A percentile compares a stretch with the other conserved stretches of the same genome.
phyloP scores from a whole-genome alignment of 2,329 filamentous ascomycete genomes.

The Elsinoe ampelina region DNA sequence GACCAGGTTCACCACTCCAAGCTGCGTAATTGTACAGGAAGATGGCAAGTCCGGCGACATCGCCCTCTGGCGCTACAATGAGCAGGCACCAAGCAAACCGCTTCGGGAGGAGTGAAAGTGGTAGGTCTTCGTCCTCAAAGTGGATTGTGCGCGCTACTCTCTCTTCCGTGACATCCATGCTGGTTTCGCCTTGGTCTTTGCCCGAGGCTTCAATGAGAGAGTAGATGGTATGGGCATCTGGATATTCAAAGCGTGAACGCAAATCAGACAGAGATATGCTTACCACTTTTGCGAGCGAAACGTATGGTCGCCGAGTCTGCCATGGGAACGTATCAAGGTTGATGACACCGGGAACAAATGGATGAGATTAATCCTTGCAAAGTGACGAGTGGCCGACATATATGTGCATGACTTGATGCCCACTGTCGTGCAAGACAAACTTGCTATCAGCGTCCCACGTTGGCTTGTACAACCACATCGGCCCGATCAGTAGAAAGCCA shows the following conservation, averaged over 20 bases:
- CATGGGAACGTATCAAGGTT: not conserved
- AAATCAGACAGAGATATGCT: not conserved
- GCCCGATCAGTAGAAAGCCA: too few species aligned
- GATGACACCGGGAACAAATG: too few species aligned
- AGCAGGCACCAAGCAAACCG: slow-evolving; percentile 1
- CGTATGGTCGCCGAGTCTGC: not conserved
- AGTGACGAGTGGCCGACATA: too few species aligned
- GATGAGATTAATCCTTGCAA: too few species aligned
- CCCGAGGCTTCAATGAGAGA: not conserved
- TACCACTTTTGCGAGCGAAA: not conserved
- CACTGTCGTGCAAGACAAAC: too few species aligned
- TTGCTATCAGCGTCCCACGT: too few species aligned
- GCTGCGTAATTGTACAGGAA: not conserved
- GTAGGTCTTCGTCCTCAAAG: not conserved
- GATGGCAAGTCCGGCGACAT: not conserved
- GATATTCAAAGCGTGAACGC: too few species aligned
- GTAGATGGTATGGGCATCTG: not conserved
- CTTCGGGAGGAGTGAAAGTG: not conserved
- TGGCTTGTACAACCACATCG: too few species aligned
- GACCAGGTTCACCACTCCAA: not conserved
- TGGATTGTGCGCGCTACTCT: not conserved
- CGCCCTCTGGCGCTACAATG: not conserved
- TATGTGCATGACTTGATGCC: too few species aligned
- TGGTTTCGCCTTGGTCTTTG: not conserved
- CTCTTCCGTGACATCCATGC: not conserved